Percentiles rank a stretch among this genome's conserved stretches.
These are phyloP conservation scores for Suhomyces ambrosiae DNA, from an alignment of 1,139 yeast genomes.

Conservation along the genomic window DNA sequence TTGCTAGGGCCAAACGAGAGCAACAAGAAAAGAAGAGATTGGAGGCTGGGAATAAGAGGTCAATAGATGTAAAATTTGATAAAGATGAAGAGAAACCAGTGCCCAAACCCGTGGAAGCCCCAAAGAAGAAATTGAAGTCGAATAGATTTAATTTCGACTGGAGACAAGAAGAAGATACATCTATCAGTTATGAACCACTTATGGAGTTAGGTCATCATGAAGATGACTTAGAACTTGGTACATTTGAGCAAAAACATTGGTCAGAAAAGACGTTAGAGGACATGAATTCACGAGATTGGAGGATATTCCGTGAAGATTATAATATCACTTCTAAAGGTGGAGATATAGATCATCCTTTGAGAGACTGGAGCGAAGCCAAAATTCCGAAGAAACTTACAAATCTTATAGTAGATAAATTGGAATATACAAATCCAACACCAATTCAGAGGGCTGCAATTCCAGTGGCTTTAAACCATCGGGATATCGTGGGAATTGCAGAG, in stretches of 20 bases:
- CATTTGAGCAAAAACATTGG: conserved; percentile 60
- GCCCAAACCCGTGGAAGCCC: conserved; percentile 1
- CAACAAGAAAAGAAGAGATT: conserved; percentile 20
- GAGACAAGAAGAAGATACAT: conserved; percentile 61
- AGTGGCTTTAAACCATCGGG: conserved; percentile 58
- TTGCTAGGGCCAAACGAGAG: conserved; percentile 26
- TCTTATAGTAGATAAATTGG: conserved; percentile 38
- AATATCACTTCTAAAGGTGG: conserved; percentile 64
- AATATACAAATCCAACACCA: conserved; percentile 74
- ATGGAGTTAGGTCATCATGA: conserved; percentile 23
- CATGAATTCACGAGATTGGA: conserved; percentile 88
- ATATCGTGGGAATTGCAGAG: conserved; percentile 88
- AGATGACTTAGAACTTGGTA: conserved; percentile 16
- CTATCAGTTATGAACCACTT: conserved; percentile 46
- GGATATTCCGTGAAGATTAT: conserved; percentile 80
- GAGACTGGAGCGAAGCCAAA: conserved; percentile 69
- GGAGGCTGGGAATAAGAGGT: conserved; percentile 6
- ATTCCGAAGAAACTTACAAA: conserved; percentile 48
- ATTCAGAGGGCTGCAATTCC: conserved; percentile 91
- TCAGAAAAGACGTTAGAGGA: conserved; percentile 57
- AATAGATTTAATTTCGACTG: conserved; percentile 69
- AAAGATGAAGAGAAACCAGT: conserved; percentile 6
- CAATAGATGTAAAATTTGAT: conserved; percentile 7
- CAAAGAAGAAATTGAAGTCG: conserved; percentile 16
- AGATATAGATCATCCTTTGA: conserved; percentile 56